Percentiles rank a stretch among this genome's conserved stretches.
These are phyloP conservation scores for Calocera cornea DNA, from an alignment of 768 basidiomycete species.

Conservation along the genomic window DNA sequence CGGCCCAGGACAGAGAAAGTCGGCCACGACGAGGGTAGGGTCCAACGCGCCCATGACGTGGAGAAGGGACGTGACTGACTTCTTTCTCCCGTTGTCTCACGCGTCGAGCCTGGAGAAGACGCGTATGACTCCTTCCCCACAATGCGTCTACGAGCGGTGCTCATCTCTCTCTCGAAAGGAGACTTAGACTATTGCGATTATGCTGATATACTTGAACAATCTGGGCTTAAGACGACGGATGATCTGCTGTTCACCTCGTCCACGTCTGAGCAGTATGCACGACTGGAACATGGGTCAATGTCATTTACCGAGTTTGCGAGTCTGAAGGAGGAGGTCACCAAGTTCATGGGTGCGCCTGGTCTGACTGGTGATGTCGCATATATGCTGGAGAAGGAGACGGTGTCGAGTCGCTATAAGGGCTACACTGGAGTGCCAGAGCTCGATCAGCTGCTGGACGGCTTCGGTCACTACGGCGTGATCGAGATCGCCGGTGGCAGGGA, in stretches of 20 bases:
- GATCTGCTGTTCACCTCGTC: not conserved
- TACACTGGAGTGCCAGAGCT: slow-evolving; percentile 35
- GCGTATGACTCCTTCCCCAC: not conserved
- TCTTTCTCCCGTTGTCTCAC: not conserved
- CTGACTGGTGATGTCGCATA: slow-evolving; percentile 24
- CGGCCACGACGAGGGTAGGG: not conserved
- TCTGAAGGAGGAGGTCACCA: slow-evolving; percentile 29
- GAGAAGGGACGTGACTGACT: not conserved
- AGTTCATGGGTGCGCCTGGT: slow-evolving; percentile 34
- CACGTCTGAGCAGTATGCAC: not conserved
- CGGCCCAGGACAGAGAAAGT: not conserved
- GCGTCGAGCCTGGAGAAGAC: not conserved
- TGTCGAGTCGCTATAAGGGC: slow-evolving; percentile 19
- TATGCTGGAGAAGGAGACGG: slow-evolving; percentile 14
- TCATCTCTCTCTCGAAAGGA: not conserved
- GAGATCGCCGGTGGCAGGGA: slow-evolving; percentile 55
- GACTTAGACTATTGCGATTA: not conserved
- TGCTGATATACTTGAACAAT: not conserved
- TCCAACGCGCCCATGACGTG: not conserved
- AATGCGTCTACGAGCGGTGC: slow-evolving; percentile 1
- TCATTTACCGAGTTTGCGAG: slow-evolving; percentile 37
- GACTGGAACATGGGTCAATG: slow-evolving; percentile 36
- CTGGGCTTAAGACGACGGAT: not conserved
- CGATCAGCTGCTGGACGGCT: slow-evolving; percentile 38
- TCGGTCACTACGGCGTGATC: slow-evolving; percentile 40